phyloP scores from a whole-genome alignment of 2,329 filamentous ascomycete genomes.

The Fusarium haematococcum region DNA sequence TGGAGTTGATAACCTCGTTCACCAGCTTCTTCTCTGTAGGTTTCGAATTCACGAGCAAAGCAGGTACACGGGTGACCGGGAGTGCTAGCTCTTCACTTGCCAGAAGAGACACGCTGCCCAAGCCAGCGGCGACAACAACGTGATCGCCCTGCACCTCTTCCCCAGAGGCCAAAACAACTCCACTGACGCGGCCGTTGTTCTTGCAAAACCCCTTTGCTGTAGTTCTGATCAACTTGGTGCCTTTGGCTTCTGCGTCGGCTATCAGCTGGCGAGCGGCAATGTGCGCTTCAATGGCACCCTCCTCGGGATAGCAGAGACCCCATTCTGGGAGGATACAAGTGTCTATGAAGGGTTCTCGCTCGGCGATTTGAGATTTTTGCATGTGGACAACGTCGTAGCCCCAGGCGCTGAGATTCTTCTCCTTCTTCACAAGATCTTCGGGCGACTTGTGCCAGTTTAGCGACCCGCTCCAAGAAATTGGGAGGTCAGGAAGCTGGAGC shows the following conservation, averaged over 20 bases:
- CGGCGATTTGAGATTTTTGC: neutral
- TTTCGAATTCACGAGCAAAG: slow-evolving; percentile 26
- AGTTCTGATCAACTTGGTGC: neutral
- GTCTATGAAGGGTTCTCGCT: slow-evolving; percentile 6
- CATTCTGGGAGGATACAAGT: neutral
- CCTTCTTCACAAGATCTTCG: neutral
- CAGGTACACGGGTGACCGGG: slow-evolving; percentile 8
- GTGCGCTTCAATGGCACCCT: slow-evolving; percentile 32
- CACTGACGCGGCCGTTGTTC: neutral
- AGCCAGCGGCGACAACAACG: slow-evolving; percentile 23
- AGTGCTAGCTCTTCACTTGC: slow-evolving; percentile 3
- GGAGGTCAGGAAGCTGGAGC: slow-evolving; percentile 4
- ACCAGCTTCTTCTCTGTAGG: neutral
- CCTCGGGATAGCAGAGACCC: slow-evolving; percentile 10
- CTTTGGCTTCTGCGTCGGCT: neutral
- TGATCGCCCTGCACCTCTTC: slow-evolving; percentile 1
- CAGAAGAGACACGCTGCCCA: slow-evolving; percentile 17
- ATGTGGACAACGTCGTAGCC: slow-evolving; percentile 10
- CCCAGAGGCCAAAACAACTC: slow-evolving; percentile 13
- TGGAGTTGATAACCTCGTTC: slow-evolving; percentile 16
- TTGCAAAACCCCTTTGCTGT: neutral
- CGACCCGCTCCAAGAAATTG: slow-evolving; percentile 30
- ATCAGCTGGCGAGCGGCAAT: slow-evolving; percentile 21
- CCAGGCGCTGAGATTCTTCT: slow-evolving; percentile 9
- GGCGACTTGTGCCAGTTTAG: slow-evolving; percentile 26